Conservation (phyloP, 1,284 basidiomycete species). For the Melampsora americana region DNA sequence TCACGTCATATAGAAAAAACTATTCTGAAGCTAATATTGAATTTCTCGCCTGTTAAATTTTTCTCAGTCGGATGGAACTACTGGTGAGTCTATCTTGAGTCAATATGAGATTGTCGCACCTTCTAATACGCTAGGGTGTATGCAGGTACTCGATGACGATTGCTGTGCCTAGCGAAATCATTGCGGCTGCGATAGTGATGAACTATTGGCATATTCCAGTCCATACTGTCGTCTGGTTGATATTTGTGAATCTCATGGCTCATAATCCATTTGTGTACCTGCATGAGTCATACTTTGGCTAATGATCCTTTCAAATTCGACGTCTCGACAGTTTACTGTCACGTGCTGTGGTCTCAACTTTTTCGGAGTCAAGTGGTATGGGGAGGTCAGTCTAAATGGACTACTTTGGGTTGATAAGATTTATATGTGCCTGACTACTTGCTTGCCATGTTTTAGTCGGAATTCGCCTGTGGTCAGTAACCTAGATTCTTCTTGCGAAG, state of each 20-base stretch:
- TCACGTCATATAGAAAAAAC: neutral
- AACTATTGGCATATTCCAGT: conserved; percentile 48
- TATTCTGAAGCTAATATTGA: neutral
- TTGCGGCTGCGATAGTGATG: conserved; percentile 43
- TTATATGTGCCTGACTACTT: conserved; percentile 5
- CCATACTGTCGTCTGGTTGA: conserved; percentile 27
- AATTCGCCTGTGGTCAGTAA: conserved; percentile 40
- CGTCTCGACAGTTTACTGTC: conserved; percentile 46
- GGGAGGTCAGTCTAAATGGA: conserved; percentile 56
- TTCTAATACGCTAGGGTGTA: neutral
- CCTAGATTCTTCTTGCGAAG: neutral
- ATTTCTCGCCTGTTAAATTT: neutral
- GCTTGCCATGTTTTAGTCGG: conserved; percentile 41
- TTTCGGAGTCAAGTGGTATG: conserved; percentile 64
- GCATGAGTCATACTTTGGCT: too few relatives aligned
- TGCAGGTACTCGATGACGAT: conserved; percentile 58
- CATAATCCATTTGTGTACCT: neutral
- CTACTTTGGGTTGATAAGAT: neutral
- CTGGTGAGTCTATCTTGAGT: conserved; percentile 27
- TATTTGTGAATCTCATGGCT: neutral
- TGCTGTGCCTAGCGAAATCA: conserved; percentile 52
- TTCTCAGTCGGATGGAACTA: conserved; percentile 44
- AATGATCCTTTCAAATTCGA: too few relatives aligned
- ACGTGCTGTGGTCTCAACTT: conserved; percentile 46
- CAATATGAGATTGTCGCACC: neutral